Conservation (phyloP, 306 rosid species). For the Cotoneaster glaucophyllus region DNA sequence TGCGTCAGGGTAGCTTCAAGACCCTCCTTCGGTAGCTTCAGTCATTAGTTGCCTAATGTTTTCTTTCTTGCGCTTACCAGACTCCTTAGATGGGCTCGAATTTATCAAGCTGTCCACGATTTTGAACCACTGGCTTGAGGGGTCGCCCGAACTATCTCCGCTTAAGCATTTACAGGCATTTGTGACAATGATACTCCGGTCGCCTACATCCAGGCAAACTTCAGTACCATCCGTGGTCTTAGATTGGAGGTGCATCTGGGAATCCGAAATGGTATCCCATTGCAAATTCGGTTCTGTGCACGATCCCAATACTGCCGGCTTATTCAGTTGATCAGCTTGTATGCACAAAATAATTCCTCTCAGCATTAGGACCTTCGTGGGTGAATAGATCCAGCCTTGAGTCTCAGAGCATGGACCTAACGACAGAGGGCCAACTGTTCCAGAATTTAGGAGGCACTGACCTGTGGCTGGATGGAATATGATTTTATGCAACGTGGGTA, state of each 20-base stretch:
- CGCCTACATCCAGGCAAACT: slow-evolving; percentile 66
- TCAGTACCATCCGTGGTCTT: slow-evolving; percentile 24
- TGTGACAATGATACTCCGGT: slow-evolving; percentile 44
- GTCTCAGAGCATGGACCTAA: slow-evolving; percentile 54
- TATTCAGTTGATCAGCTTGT: slow-evolving; percentile 37
- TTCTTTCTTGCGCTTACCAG: not conserved
- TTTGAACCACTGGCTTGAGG: slow-evolving; percentile 80
- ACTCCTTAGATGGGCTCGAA: slow-evolving; percentile 2
- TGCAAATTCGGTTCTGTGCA: slow-evolving; percentile 36
- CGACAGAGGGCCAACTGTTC: slow-evolving; percentile 34
- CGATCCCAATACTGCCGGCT: slow-evolving; percentile 37
- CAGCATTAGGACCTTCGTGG: slow-evolving; percentile 34
- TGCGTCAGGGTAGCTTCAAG: not conserved
- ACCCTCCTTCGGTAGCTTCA: not conserved
- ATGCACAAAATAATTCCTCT: slow-evolving; percentile 65
- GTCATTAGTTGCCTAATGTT: not conserved
- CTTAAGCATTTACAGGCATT: slow-evolving; percentile 67
- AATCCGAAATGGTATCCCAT: slow-evolving; percentile 72
- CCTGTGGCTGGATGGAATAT: slow-evolving; percentile 76
- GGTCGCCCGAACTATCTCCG: slow-evolving; percentile 49
- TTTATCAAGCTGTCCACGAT: slow-evolving; percentile 44
- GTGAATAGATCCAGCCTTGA: slow-evolving; percentile 53
- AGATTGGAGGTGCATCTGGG: slow-evolving; percentile 67
- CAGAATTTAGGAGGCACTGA: slow-evolving; percentile 44
- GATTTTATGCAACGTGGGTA: slow-evolving; percentile 24